Evolutionary conservation across 106 monocot genomes (phyloP).

Genomic region (Apostasia ramifera): DNA sequence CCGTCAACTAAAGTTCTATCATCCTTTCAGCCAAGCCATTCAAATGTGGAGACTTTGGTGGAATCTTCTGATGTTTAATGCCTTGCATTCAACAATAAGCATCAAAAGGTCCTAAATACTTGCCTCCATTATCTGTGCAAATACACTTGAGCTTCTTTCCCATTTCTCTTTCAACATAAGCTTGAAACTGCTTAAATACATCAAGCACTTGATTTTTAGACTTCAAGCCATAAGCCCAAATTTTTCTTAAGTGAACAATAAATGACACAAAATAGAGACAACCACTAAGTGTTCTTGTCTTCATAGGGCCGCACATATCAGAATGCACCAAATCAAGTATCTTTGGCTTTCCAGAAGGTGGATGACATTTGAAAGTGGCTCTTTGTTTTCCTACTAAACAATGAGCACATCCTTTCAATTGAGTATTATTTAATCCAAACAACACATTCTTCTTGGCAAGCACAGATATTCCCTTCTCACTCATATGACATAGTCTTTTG

Average conservation of each 20-base stretch:
- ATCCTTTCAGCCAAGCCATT: slow-evolving; percentile 7
- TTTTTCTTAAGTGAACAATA: neutral
- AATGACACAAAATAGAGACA: no score
- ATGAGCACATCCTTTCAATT: neutral
- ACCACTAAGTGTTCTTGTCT: neutral
- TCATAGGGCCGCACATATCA: slow-evolving; percentile 11
- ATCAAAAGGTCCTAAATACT: slow-evolving; percentile 10
- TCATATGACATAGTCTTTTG: slow-evolving; percentile 3
- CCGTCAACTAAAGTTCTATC: slow-evolving; percentile 1
- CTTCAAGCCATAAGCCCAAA: neutral
- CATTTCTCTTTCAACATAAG: neutral
- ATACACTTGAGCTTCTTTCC: slow-evolving; percentile 1
- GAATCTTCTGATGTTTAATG: slow-evolving; percentile 1
- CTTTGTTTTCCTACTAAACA: neutral
- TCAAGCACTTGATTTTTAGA: slow-evolving; percentile 7
- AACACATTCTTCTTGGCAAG: neutral
- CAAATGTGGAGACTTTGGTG: slow-evolving; percentile 4
- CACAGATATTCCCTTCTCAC: neutral
- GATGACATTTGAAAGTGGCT: neutral
- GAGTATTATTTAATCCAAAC: neutral
- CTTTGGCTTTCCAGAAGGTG: neutral
- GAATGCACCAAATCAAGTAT: slow-evolving; percentile 3
- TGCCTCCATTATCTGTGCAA: neutral
- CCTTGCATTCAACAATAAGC: neutral
- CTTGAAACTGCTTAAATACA: neutral